Base-by-base conservation (phyloP, 2,329 filamentous ascomycete species). In the Hypoxylon sp. region DNA sequence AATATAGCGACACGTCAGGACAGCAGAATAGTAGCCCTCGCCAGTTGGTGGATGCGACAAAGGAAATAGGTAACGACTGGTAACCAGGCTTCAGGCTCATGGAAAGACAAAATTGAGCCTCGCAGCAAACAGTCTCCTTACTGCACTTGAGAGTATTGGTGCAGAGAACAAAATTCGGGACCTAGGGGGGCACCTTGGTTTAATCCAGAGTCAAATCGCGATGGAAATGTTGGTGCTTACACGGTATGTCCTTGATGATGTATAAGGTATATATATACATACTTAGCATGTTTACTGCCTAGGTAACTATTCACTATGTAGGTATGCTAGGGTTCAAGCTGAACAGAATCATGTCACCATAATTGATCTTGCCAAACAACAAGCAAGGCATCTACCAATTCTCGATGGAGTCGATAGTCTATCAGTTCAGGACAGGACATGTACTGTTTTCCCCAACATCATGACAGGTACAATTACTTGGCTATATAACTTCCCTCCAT, bases 241-340 rank as follows among this genome's bases (percentile, higher is more conserved):
- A 24, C 37, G 44, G 53, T 56, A 47, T 8, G 44, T 8, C 6
- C 7, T 10, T 15, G 8, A 24, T n/a, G n/a, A n/a, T n/a, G n/a
- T n/a, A n/a, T n/a, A n/a, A n/a, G n/a, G n/a, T n/a, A n/a, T n/a
- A n/a, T n/a, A n/a, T n/a, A n/a, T n/a, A n/a, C n/a, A n/a, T n/a
- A n/a, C n/a, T n/a, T n/a, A n/a, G n/a, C n/a, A n/a, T n/a, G n/a
- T n/a, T n/a, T n/a, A n/a, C n/a, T n/a, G n/a, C n/a, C n/a, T n/a
- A n/a, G n/a, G n/a, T n/a, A n/a, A n/a, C n/a, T n/a, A n/a, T n/a
- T n/a, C n/a, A n/a, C n/a, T n/a, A n/a, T n/a, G n/a, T n/a, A n/a
- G n/a, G n/a, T n/a, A n/a, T n/a, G n/a, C n/a, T 28, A 56, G 53
- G 28, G 41, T 6, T 11, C 43, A 56, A 41, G 43, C 53, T 5